These are phyloP conservation scores for Chrysoporthe cubensis DNA, from an alignment of 2,329 filamentous ascomycete genomes.

Conservation along the genomic window DNA sequence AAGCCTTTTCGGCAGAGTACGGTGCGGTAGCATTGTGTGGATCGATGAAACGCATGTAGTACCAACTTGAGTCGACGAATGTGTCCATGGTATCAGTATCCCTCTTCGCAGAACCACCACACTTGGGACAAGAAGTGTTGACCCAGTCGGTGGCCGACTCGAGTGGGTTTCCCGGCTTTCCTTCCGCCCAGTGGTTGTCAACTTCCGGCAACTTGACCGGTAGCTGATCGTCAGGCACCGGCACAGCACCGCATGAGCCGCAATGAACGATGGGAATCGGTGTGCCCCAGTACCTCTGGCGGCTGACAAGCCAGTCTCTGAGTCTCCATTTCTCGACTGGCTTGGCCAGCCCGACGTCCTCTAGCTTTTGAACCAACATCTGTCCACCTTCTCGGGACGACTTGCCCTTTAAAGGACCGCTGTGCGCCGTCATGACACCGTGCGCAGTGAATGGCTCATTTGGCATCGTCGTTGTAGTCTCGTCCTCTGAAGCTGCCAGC, in stretches of 20 bases:
- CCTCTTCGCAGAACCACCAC: constrained; percentile 69
- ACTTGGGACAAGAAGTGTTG: constrained; percentile 76
- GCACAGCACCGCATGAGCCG: constrained; percentile 72
- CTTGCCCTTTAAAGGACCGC: constrained; percentile 67
- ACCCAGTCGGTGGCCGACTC: constrained; percentile 74
- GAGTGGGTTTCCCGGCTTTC: constrained; percentile 76
- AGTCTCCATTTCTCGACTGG: constrained; percentile 76
- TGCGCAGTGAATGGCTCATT: constrained; percentile 65
- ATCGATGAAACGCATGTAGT: constrained; percentile 81
- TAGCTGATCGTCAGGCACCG: constrained; percentile 75
- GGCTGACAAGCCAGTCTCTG: constrained; percentile 87
- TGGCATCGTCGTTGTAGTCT: constrained; percentile 46
- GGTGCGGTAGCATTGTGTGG: constrained; percentile 64
- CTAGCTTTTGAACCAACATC: constrained; percentile 61
- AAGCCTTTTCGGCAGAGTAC: constrained; percentile 63
- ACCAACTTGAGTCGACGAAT: constrained; percentile 95
- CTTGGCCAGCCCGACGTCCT: constrained; percentile 61
- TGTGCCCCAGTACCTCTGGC: constrained; percentile 91
- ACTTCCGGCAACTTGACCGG: constrained; percentile 77
- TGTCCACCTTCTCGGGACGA: constrained; percentile 65
- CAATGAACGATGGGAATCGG: constrained; percentile 91
- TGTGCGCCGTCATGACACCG: constrained; percentile 69
- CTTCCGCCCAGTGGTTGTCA: constrained; percentile 68
- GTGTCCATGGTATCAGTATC: constrained; percentile 97
- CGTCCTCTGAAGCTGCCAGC: constrained; percentile 56